Evolutionary conservation across 257 asterid species (phyloP).

Genomic region (Ilex aquifolium): DNA sequence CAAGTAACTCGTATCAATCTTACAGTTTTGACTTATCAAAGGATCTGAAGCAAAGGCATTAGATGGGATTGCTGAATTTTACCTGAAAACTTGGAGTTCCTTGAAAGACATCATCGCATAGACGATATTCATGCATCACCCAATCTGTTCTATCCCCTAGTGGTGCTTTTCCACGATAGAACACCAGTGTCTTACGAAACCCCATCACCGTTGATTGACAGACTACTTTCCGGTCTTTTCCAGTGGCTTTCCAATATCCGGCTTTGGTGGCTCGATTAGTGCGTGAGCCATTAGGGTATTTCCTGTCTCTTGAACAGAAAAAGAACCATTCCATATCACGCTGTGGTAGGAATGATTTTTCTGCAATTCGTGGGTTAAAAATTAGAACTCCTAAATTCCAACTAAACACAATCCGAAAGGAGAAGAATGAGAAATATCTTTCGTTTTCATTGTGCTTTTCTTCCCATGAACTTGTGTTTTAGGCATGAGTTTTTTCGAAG

Average conservation of each 20-base stretch:
- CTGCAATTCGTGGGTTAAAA: conserved; percentile 21
- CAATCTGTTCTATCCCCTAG: conserved; percentile 45
- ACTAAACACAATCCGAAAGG: no score
- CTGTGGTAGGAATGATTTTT: conserved; percentile 45
- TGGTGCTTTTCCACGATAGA: conserved; percentile 49
- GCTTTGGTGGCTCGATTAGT: conserved; percentile 46
- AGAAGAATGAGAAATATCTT: not conserved
- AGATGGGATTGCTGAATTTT: not conserved
- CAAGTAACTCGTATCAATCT: not conserved
- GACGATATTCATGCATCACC: conserved; percentile 53
- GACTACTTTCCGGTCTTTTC: conserved; percentile 38
- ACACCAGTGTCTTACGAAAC: conserved; percentile 42
- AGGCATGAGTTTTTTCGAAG: not conserved
- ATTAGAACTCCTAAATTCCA: not conserved
- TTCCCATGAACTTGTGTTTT: not conserved
- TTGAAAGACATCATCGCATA: conserved; percentile 36
- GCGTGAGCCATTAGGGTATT: conserved; percentile 48
- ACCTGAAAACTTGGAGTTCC: conserved; percentile 40
- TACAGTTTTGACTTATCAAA: not conserved
- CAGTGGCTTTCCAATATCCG: conserved; percentile 58
- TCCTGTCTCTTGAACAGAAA: conserved; percentile 44
- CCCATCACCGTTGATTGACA: conserved; percentile 32
- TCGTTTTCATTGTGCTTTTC: not conserved
- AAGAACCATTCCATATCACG: conserved; percentile 56
- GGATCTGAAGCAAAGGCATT: not conserved